Conservation (phyloP, 495 filamentous ascomycete species). For the Hypoxylon subgilvum region DNA sequence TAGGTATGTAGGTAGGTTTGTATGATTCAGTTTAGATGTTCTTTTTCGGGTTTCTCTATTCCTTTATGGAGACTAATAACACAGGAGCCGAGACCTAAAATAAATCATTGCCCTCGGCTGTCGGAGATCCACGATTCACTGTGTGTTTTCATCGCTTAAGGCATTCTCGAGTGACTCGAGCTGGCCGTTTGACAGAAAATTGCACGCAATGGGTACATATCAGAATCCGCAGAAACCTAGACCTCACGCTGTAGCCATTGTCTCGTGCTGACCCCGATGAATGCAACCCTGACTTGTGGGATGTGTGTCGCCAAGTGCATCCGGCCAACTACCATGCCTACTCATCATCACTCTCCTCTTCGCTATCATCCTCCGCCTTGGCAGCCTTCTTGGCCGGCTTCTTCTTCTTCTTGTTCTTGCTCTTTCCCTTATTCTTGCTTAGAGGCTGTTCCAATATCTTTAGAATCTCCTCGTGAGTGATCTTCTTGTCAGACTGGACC, state of each 20-base stretch:
- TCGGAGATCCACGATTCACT: too few relatives aligned
- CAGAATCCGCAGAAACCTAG: conserved; percentile 3
- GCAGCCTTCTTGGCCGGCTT: conserved; percentile 71
- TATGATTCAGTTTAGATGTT: conserved; percentile 13
- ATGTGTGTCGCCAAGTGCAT: conserved; percentile 2
- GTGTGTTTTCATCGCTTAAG: conserved; percentile 3
- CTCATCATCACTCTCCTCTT: conserved; percentile 51
- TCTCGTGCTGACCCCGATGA: conserved; percentile 1
- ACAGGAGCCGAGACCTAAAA: conserved; percentile 17
- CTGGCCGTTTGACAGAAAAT: conserved; percentile 1
- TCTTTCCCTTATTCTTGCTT: conserved; percentile 73
- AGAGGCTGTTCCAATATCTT: conserved; percentile 89
- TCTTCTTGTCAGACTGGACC: conserved; percentile 95
- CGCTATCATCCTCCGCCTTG: conserved; percentile 40
- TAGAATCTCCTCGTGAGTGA: conserved; percentile 91
- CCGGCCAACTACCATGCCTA: conserved; percentile 23
- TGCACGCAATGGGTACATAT: conserved; percentile 10
- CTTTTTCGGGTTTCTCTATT: conserved; percentile 14
- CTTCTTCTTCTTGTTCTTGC: conserved; percentile 94
- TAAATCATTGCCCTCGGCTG: conserved; percentile 1
- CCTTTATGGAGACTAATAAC: conserved; percentile 30
- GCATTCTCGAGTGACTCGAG: conserved; percentile 4
- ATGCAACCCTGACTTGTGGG: conserved; percentile 11
- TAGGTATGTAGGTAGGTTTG: background rate
- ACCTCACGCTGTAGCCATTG: background rate